Evolutionary conservation across 2,329 filamentous ascomycete species (phyloP).

Genomic region (Diaporthe helianthi): DNA sequence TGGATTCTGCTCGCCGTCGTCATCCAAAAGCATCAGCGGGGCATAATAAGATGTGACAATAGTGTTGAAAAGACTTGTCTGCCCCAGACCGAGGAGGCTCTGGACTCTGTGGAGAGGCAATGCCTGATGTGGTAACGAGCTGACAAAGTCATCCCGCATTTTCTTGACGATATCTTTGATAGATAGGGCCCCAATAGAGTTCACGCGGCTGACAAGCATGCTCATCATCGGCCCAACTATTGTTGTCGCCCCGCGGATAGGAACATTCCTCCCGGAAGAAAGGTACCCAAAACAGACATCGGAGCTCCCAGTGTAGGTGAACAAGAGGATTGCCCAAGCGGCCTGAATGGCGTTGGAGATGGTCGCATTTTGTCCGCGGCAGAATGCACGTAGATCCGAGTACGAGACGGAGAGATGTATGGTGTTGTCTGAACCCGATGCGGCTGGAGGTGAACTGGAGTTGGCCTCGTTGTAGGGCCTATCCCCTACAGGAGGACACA

Average conservation of each 20-base stretch:
- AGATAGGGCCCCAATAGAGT: constrained; percentile 59
- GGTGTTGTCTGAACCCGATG: background rate
- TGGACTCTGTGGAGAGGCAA: background rate
- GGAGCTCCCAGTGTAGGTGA: background rate
- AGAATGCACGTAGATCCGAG: background rate
- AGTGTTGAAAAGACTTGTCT: background rate
- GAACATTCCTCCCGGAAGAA: constrained; percentile 9
- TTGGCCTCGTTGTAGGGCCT: background rate
- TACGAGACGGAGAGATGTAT: background rate
- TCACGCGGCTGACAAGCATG: background rate
- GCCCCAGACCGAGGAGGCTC: background rate
- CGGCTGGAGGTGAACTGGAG: background rate
- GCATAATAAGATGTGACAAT: background rate
- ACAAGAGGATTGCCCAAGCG: constrained; percentile 8
- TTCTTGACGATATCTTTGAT: background rate
- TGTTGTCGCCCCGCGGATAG: constrained; percentile 1
- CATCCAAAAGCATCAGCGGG: background rate
- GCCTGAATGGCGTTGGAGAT: constrained; percentile 47
- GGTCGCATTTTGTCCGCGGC: background rate
- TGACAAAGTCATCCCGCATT: background rate
- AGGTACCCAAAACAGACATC: constrained; percentile 1
- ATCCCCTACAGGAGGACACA: background rate
- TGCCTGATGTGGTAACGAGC: background rate
- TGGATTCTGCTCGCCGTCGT: background rate
- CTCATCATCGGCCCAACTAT: constrained; percentile 49